Evolutionary conservation across 163 green algal genomes (phyloP), one percentile per base, ranked within the genome.

Genomic region (Coccomyxa subellipsoidea): DNA sequence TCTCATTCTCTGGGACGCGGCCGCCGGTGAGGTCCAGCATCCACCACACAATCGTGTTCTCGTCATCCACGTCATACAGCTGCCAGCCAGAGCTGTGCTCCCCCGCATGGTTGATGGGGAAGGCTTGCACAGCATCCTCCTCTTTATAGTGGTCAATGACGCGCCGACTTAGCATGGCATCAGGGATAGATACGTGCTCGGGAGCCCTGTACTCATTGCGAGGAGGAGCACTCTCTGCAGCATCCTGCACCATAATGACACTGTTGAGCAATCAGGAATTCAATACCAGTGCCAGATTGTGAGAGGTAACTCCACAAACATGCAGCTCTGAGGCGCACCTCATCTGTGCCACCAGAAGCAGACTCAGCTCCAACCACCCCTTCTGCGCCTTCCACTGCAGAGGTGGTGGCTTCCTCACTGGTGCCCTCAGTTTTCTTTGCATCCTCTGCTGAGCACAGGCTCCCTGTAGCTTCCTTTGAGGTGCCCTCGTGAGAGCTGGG

Each of bases 21-120:
- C 89, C 89, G n/a, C 85, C 83, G 0, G 87, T 91, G 47, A 92
- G 77, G 82, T 92, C 89, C 25, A 90, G 72, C 0, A 54, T 88
- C 83, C 84, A 90, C 38, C 83, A 38, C 54, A 88, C 72, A 25
- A 77, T 72, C 38, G 69, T 38, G 7, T 10, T 4, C 32, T 90
- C 82, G 32, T 91, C 88, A 40, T 92, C 80, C 54, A 89, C 83
- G 1, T 81, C 85, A 27, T 88, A 38, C 0, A 87, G 36, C 76
- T 90, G 39, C 86, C 86, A 91, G 76, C 76, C 76, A 54, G 71
- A 34, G 21, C 25, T 40, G 35, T 78, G 34, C 71, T 38, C 32
- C 10, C 71, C 71, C 32, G 71, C 71, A 78, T 78, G 47, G 47
- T 59, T 59, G 5, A 59, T 7, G 21, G 21, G 21, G 47, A 59